Base-by-base conservation (phyloP, 176 grass and related monocot species). In the Aegilops tauschii region DNA sequence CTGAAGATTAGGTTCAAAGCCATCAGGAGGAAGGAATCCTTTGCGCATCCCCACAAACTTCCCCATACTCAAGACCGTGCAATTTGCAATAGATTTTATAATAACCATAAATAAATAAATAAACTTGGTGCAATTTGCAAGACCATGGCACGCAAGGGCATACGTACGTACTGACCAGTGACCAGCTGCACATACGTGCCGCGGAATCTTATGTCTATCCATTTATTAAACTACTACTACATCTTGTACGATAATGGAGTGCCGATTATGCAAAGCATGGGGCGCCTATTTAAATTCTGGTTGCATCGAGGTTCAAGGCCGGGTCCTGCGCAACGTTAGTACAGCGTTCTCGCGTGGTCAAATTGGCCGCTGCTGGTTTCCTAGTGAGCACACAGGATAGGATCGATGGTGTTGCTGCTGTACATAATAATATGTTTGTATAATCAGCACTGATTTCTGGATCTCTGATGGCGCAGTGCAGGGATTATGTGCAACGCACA, bases 331-430 rank as follows among this genome's bases (percentile, higher is more conserved):
- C 5, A 13, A 2, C 50, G 49, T 54, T 54, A 56, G 17, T 20
- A 56, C 52, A 59, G 3, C 59, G 44, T 66, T 42, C 9, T 76
- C 49, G 70, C 62, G 28, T 89, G 62, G 88, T 90, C 83, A 90
- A 85, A 81, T 77, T 50, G 70, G 83, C 69, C 17, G 12, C 28
- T 68, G 70, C 30, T 21, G 54, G 54, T 59, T 67, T 23, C 39
- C 30, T 44, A 34, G 12, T 28, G 35, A 12, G 32, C 67, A 31
- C 28, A 34, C 27, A 44, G 16, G 56, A 59, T 59, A 59, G 50
- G 5, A 52, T 52, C 14, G 50, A 39, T 73, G 85, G 52, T 71
- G 44, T 40, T 49, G 40, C n/a, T 47, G 40, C 6, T 8, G 3
- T 3, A 27, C 17, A 5, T 17, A 52, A 6, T 18, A 1, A 4